Conservation (phyloP, 2,329 filamentous ascomycete genomes). For the Diplodia sapinea region DNA sequence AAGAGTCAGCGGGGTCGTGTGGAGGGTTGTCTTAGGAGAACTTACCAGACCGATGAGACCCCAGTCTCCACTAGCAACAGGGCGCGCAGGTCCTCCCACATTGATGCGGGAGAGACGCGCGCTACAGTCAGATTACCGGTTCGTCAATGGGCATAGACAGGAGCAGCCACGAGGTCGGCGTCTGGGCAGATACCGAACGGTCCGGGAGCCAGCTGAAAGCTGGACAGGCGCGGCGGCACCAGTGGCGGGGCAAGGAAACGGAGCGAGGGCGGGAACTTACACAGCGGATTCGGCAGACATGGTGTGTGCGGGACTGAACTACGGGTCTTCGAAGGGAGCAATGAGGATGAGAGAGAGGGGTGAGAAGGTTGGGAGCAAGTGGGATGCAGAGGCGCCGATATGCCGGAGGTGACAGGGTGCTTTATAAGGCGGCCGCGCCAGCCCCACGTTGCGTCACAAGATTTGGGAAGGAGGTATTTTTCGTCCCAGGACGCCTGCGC, state of each 20-base stretch:
- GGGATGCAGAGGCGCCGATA: constrained; percentile 34
- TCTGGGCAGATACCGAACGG: constrained; percentile 27
- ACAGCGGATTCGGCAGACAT: constrained; percentile 41
- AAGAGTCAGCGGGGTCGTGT: not conserved
- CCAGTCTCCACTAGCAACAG: constrained; percentile 52
- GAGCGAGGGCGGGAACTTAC: constrained; percentile 36
- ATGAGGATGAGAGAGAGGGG: constrained; percentile 23
- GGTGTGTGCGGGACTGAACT: constrained; percentile 32
- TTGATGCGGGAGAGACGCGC: constrained; percentile 35
- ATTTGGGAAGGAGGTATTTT: constrained; percentile 30
- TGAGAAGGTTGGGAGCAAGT: constrained; percentile 28
- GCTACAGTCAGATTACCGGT: constrained; percentile 32
- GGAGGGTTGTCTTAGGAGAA: constrained; percentile 21
- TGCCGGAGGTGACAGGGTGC: constrained; percentile 30
- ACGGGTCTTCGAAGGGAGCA: constrained; percentile 10
- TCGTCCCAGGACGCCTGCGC: constrained; percentile 26
- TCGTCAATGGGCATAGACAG: constrained; percentile 29
- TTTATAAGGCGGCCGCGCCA: constrained; percentile 31
- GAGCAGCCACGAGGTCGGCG: constrained; percentile 11
- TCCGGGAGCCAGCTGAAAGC: constrained; percentile 25
- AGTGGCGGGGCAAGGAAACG: constrained; percentile 31
- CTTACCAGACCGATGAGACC: constrained; percentile 59
- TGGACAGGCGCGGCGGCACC: constrained; percentile 13
- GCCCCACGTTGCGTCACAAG: constrained; percentile 30
- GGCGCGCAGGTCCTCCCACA: constrained; percentile 35